phyloP scores from a whole-genome alignment of 768 basidiomycete genomes.

The Chalciporus piperatus region DNA sequence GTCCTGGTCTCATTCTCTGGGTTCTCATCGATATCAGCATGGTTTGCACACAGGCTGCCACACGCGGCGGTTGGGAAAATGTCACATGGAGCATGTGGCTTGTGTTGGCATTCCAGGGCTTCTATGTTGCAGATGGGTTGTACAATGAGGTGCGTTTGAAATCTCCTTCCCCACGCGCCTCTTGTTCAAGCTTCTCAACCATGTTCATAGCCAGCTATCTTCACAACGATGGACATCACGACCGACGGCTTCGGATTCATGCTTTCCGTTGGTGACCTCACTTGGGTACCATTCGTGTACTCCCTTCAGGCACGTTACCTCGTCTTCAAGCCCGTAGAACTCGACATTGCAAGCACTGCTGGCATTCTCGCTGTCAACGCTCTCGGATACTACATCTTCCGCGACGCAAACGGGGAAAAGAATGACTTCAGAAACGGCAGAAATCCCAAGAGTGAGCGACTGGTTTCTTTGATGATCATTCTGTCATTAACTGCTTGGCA shows the following conservation, averaged over 20 bases:
- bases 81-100: conserved; percentile 93
- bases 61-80: conserved; percentile 56
- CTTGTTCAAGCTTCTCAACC: neutral
- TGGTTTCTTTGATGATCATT: neutral
- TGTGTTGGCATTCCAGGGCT: conserved; percentile 78
- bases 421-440: conserved; percentile 90
- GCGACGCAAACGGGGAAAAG: conserved; percentile 87
- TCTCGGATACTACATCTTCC: conserved; percentile 89
- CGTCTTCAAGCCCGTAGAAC: conserved; percentile 81
- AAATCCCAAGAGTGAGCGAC: conserved; percentile 80
- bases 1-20: conserved; percentile 82
- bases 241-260: conserved; percentile 99
- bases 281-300: conserved; percentile 95
- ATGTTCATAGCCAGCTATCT: conserved; percentile 73
- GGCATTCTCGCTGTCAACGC: conserved; percentile 63
- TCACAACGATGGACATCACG: conserved; percentile 97
- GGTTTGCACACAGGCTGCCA: conserved; percentile 86
- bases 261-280: conserved; percentile 88
- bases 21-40: conserved; percentile 85
- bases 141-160: conserved; percentile 77
- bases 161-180: neutral
- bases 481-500: conserved; percentile 1
- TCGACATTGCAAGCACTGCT: conserved; percentile 55
- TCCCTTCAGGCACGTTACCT: conserved; percentile 92
- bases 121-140: conserved; percentile 83